Evolutionary conservation across 2,329 filamentous ascomycete genomes (phyloP).

Genomic region (Paracamarosporium sp.): DNA sequence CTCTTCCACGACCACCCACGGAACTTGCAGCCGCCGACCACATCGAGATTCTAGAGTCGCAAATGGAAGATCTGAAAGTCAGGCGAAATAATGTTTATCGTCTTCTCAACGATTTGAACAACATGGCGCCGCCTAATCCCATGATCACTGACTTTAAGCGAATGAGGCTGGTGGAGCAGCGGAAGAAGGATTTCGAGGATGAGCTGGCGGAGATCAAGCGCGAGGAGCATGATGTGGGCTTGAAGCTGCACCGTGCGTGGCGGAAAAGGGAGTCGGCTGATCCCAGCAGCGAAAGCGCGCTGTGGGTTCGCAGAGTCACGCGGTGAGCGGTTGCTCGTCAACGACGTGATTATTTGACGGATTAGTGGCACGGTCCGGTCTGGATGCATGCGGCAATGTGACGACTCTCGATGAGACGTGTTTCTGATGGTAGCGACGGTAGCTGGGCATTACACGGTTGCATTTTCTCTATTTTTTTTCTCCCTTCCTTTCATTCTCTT

Average conservation of each 20-base stretch:
- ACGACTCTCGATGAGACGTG: background rate
- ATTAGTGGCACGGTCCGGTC: background rate
- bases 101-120: constrained; percentile 43
- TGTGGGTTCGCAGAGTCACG: constrained; percentile 50
- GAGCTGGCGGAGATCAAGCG: constrained; percentile 46
- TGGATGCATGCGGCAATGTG: background rate
- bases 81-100: constrained; percentile 47
- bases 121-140: constrained; percentile 45
- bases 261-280: constrained; percentile 48
- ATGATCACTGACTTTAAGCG: constrained; percentile 45
- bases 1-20: constrained; percentile 46
- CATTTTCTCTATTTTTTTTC: background rate
- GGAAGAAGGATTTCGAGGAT: constrained; percentile 44
- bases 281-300: constrained; percentile 37
- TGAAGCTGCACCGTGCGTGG: constrained; percentile 49
- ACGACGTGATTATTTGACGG: too few species aligned
- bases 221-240: constrained; percentile 48
- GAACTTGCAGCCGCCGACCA: constrained; percentile 43
- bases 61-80: constrained; percentile 46
- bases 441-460: background rate
- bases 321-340: constrained; percentile 11
- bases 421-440: background rate
- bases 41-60: constrained; percentile 45
- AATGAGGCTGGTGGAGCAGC: constrained; percentile 40
- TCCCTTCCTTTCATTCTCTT: background rate